Evolutionary conservation across 208 protist genomes (phyloP), one percentile per base, ranked within the genome.

Genomic region (Trypanosoma melophagium): DNA sequence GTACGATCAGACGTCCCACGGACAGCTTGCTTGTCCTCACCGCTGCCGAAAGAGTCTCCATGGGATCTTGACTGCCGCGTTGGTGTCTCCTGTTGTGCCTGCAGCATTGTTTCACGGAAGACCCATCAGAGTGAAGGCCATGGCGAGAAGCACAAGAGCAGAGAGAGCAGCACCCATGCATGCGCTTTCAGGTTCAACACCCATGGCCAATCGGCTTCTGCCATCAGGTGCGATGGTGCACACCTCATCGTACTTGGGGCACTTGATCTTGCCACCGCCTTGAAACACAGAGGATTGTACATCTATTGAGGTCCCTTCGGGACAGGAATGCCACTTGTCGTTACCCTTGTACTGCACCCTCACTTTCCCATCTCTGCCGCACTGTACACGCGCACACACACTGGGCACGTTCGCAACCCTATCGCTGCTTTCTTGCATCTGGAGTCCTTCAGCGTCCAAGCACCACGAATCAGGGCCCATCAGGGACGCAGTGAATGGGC

Each of bases 201-300:
- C 5, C 28, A 35, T 35, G 28, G 28, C 1, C 28, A 35, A 35
- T 35, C 28, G 1, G n/a, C 58, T 53, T 13, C 58, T 38, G 9
- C 58, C 55, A 19, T 60, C 21, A 19, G 22, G 17, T 0, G 25
- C 35, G 19, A 61, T 69, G 13, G 49, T 70, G 24, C 65, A 70
- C 38, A 70, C 65, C 22, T 70, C 65, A 24, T 55, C 31, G 40
- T 51, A 62, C 56, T 70, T 70, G 25, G 65, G 65, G 19, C 65
- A 70, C 56, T 45, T 31, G 24, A 70, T 61, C 1, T 44, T 22
- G 24, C 56, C 56, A 16, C 56, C 56, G 8, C 44, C 9, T 12
- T 8, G 21, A 12, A 70, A 70, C 12, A 2, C 2, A 19, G 24
- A 9, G 21, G 45, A 54, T 22, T 44, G 0, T 12, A 44, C 5